phyloP scores from a whole-genome alignment of 2,329 filamentous ascomycete species.

The Fusarium longipes region DNA sequence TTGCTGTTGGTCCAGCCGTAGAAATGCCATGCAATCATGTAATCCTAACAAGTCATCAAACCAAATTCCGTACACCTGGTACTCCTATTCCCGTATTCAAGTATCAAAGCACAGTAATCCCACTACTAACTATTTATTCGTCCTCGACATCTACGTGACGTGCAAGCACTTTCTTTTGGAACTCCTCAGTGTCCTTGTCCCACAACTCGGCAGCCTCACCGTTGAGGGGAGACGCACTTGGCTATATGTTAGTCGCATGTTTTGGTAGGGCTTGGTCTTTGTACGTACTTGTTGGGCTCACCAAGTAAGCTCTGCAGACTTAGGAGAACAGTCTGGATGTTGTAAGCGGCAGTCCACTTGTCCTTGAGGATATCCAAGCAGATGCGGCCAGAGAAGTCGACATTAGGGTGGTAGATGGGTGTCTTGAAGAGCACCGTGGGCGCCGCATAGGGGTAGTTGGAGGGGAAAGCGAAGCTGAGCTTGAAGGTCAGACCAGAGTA shows the following conservation, averaged over 20 bases:
- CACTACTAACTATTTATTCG: constrained; percentile 56
- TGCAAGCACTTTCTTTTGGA: constrained; percentile 78
- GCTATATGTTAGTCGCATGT: constrained; percentile 35
- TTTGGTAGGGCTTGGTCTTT: not conserved
- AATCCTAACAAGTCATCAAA: constrained; percentile 49
- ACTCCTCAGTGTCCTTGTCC: constrained; percentile 88
- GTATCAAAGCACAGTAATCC: constrained; percentile 35
- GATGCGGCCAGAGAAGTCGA: constrained; percentile 96
- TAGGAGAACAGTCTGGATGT: constrained; percentile 90
- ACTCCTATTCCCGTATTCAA: constrained; percentile 58
- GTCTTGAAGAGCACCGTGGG: constrained; percentile 97
- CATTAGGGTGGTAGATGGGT: constrained; percentile 98
- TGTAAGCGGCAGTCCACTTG: constrained; percentile 98
- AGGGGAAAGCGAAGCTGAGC: constrained; percentile 89
- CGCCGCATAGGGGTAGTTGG: constrained; percentile 91
- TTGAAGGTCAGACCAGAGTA: constrained; percentile 92
- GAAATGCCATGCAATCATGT: constrained; percentile 51
- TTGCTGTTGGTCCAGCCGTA: constrained; percentile 34
- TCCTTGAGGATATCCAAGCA: constrained; percentile 98
- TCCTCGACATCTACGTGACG: constrained; percentile 74
- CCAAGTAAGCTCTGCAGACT: constrained; percentile 95
- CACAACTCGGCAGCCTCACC: constrained; percentile 96
- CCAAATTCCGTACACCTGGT: constrained; percentile 48
- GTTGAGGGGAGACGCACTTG: constrained; percentile 90
- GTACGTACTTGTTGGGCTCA: constrained; percentile 94